Base-by-base conservation (phyloP, 2,329 filamentous ascomycete genomes). In the Paracoccidioides brasiliensis region DNA sequence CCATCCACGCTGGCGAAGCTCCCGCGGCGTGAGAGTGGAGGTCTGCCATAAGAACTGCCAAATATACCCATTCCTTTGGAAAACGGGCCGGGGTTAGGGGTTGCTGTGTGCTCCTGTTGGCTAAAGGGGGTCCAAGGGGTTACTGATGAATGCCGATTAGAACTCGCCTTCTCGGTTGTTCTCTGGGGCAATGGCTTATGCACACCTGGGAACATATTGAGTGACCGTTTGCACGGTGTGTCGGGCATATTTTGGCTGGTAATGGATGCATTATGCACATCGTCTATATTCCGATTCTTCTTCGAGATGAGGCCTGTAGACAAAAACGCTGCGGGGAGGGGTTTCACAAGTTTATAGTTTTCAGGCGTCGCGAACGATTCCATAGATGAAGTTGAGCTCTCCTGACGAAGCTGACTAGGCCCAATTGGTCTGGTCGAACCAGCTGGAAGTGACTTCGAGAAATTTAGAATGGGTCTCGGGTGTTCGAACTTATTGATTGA, bases 231-330 rank as follows among this genome's bases (percentile, higher is more conserved):
- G 72, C 93, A 97, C 0, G 93, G 93, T 1, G 93, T 98, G 67
- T 97, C 93, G 0, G 93, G 91, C 77, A 95, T 90, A 35, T 80
- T 79, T 66, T 85, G 83, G 70, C 78, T 79, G 30, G 74, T 75
- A 41, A 74, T 70, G 54, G 69, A 59, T n/a, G 40, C 55, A 46
- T 56, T 71, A 61, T 74, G 71, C 65, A 75, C 72, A 53, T 88
- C 80, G 62, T 96, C 88, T 0, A 84, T 80, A 67, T 88, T 84
- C 56, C 88, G 84, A 65, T 93, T 94, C 70, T 94, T 88, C 74
- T 98, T 98, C 9, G 93, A 96, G 54, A 98, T 85, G 33, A 98
- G 76, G 1, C 91, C 90, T 0, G 93, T 97, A 1, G 93, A 97
- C 77, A 89, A 90, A 71, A 96, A 96, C 5, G 90, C 90, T 43